Conservation (phyloP, 2,329 filamentous ascomycete genomes). For the Pestalotiopsis sp. region DNA sequence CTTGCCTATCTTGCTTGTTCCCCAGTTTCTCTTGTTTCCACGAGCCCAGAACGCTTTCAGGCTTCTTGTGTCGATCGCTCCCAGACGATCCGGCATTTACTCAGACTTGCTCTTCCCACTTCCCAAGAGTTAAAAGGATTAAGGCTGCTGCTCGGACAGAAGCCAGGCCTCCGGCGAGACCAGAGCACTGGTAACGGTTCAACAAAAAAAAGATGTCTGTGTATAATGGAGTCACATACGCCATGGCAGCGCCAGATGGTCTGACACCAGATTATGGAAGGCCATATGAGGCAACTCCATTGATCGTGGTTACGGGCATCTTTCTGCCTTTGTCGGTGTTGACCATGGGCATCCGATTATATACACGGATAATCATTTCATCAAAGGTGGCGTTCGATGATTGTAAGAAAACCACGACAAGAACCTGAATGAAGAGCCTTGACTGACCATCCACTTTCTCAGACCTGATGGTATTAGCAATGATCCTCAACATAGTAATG, state of each 20-base stretch:
- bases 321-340: slow-evolving; percentile 20
- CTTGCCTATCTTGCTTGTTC: slow-evolving; percentile 2
- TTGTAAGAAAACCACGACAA: slow-evolving; percentile 14
- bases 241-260: slow-evolving; percentile 18
- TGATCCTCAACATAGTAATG: slow-evolving; percentile 12
- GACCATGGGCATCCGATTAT: slow-evolving; percentile 18
- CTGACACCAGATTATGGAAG: slow-evolving; percentile 14
- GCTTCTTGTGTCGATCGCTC: not conserved
- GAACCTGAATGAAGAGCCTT: not conserved
- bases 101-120: not conserved
- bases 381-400: slow-evolving; percentile 21
- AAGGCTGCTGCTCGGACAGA: not conserved
- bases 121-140: not conserved
- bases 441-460: not conserved
- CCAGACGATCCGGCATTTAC: not conserved
- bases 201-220: slow-evolving; percentile 18
- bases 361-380: slow-evolving; percentile 18
- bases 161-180: not conserved
- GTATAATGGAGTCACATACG: slow-evolving; percentile 19
- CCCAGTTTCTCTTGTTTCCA: not conserved
- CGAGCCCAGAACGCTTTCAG: not conserved
- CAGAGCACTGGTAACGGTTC: not conserved
- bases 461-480: slow-evolving; percentile 18
- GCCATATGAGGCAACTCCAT: slow-evolving; percentile 12
- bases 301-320: slow-evolving; percentile 17